Base-by-base conservation (phyloP, 2,329 filamentous ascomycete genomes). In the Hortaea sp. region DNA sequence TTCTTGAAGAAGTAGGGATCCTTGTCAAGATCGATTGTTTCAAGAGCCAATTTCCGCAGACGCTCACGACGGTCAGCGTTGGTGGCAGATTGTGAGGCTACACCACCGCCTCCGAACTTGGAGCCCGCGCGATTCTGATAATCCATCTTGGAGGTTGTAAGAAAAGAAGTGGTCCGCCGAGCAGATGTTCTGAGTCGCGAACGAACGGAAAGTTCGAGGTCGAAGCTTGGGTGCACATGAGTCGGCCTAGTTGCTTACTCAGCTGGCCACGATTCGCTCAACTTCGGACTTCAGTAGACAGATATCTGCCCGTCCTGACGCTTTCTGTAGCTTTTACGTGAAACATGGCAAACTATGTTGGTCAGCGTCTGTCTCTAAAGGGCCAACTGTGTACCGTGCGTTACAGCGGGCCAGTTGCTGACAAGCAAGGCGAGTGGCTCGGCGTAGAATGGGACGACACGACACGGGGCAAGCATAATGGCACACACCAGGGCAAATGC, bases 1-100 rank as follows among this genome's bases (percentile, higher is more conserved):
- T 98, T 98, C 69, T 94, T 94, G 82, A 98, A 98, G 75, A 97
- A 95, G 78, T 97, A 98, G 0, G 92, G 92, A 71, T 98, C 92
- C 72, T 95, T 97, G 71, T 97, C 92, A 53, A 97, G 85, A 73
- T 97, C 90, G 75, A 98, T 98, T 46, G 88, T 94, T 72, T 98
- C 92, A 63, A 98, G 86, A 48, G 92, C 92, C 63, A 98, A 88
- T 73, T 95, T 95, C 68, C 90, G 88, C 35, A 98, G 84, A 53
- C 92, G 89, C 69, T 98, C 92, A 65, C 92, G 87, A 49, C 92
- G 88, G 77, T 97, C 92, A 55, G 92, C 90, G 69, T 97, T 97
- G 52, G 88, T 94, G 49, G 88, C 87, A 60, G 84, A 89, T 63
- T 88, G 81, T 5, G 89, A 95, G 66, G 92, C 92, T 58, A 97